Conservation (phyloP, 768 basidiomycete genomes). For the Tylopilus intermedius region DNA sequence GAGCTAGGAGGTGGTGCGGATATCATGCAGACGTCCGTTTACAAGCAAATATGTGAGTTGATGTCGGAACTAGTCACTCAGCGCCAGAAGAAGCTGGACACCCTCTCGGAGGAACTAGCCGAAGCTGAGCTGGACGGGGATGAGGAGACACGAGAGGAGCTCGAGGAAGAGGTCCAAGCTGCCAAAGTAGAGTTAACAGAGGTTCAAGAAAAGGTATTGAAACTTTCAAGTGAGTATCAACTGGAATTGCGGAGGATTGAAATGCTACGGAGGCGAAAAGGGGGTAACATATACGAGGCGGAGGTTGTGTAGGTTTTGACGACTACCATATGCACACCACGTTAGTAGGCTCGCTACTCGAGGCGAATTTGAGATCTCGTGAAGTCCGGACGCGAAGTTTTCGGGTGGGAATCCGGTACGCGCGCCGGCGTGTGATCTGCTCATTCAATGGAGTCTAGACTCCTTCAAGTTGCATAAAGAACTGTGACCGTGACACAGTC, state of each 20-base stretch:
- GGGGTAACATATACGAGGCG: not conserved
- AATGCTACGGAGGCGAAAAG: slow-evolving; percentile 16
- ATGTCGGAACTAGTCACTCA: slow-evolving; percentile 40
- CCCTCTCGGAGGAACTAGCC: slow-evolving; percentile 42
- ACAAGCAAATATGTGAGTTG: slow-evolving; percentile 47
- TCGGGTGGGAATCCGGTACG: no score
- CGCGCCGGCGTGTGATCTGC: no score
- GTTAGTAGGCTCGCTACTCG: not conserved
- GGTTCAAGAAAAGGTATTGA: slow-evolving; percentile 20
- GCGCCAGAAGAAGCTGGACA: slow-evolving; percentile 41
- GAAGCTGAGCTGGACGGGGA: slow-evolving; percentile 40
- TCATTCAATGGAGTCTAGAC: no score
- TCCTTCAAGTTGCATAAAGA: no score
- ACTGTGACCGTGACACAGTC: no score
- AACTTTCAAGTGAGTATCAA: slow-evolving; percentile 25
- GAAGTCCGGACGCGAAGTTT: no score
- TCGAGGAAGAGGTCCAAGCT: slow-evolving; percentile 34
- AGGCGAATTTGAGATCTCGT: not conserved
- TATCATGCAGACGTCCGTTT: slow-evolving; percentile 49
- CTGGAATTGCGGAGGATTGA: slow-evolving; percentile 25
- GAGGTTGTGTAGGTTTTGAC: not conserved
- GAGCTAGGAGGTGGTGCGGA: slow-evolving; percentile 45
- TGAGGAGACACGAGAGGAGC: slow-evolving; percentile 41
- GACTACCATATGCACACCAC: not conserved
- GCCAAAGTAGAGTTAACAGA: slow-evolving; percentile 21